A percentile compares a stretch with the other conserved stretches of the same genome.
These are phyloP conservation scores for Macrophomina phaseolina DNA, from an alignment of 2,329 filamentous ascomycete species.

Conservation along the genomic window DNA sequence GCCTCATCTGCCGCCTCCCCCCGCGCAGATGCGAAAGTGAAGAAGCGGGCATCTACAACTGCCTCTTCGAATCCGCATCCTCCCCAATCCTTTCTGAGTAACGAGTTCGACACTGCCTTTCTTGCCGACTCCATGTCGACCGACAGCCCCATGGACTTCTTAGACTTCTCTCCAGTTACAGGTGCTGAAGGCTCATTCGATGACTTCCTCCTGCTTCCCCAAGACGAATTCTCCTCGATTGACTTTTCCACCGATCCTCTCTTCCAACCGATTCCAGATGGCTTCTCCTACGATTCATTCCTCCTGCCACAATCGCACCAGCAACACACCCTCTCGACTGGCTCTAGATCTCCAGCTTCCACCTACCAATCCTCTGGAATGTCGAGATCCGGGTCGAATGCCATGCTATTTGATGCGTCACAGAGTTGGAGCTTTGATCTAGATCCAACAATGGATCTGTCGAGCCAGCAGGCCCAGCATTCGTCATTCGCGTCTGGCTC, in stretches of 20 bases:
- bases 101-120: conserved; percentile 15
- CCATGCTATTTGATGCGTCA: neutral
- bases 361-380: conserved; percentile 21
- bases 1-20: conserved; percentile 24
- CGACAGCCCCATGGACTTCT: conserved; percentile 22
- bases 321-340: neutral
- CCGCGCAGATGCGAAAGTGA: conserved; percentile 18
- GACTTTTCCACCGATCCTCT: conserved; percentile 22
- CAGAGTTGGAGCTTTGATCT: conserved; percentile 22
- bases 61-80: conserved; percentile 18
- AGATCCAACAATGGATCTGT: neutral
- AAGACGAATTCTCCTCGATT: conserved; percentile 24
- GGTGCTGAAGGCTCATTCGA: conserved; percentile 15
- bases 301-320: conserved; percentile 1
- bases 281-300: conserved; percentile 8
- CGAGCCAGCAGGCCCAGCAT: neutral
- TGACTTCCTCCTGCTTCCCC: conserved; percentile 22
- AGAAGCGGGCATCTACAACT: conserved; percentile 15
- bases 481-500: neutral
- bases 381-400: conserved; percentile 5
- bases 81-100: conserved; percentile 20
- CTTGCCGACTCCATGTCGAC: conserved; percentile 15
- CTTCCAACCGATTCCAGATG: conserved; percentile 14
- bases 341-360: conserved; percentile 10
- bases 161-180: conserved; percentile 18